Base-by-base conservation (phyloP, 2,329 filamentous ascomycete species). In the Diaporthe nobilis region DNA sequence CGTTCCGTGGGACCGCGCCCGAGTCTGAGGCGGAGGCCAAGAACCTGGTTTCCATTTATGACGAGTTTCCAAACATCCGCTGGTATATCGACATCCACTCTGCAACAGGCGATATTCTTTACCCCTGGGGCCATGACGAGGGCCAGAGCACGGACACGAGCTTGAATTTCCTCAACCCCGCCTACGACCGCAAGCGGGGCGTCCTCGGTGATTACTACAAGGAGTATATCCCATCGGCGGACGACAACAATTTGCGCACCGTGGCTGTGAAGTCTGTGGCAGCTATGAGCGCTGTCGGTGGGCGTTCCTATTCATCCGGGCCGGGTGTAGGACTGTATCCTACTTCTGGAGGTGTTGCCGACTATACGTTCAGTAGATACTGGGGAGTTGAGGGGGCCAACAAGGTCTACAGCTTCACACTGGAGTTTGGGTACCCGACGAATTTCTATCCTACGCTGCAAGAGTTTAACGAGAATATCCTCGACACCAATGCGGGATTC, bases 71-170 rank as follows among this genome's bases (percentile, higher is more conserved):
- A 3, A 65, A 65, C 15, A 65, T 65, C 17, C 39, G 39, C 15
- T 65, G 60, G 60, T 65, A 65, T 7, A 65, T 47, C 15, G 60
- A 65, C 1, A 47, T 65, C n/a, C 60, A 65, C 39, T 65, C 60
- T 3, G 60, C 60, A 0, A 65, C 60, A 1, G 60, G 60, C 1
- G 60, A 47, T 2, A 47, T 65, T 6, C 60, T 65, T 2, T 65
- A 65, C 39, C 60, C 60, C 4, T 65, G 60, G 60, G 60, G 60
- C 3, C 60, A 65, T 3, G 60, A 65, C 39, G 39, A 65, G 7
- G 60, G 60, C 60, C 42, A 47, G 15, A 65, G 25, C 60, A 65
- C 39, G 2, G 60, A 47, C 17, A 31, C 60, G 15, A 65, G 39
- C 39, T 17, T 65, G 25, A 65, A 65, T 28, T 65, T 65, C 25